Conservation (phyloP, 2,329 filamentous ascomycete species). For the Colletotrichum liaoningense region DNA sequence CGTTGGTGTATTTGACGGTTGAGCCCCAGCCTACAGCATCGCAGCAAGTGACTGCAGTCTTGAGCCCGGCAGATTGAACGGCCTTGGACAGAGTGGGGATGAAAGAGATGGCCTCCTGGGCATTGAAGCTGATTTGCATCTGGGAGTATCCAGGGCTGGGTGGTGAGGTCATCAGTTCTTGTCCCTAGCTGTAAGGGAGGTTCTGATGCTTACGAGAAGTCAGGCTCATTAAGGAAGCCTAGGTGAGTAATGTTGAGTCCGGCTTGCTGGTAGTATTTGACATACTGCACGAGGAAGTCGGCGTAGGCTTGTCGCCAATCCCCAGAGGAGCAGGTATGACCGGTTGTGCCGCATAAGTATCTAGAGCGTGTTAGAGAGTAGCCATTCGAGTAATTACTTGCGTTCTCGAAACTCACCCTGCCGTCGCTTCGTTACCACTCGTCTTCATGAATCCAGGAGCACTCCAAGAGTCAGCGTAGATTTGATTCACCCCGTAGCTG, state of each 20-base stretch:
- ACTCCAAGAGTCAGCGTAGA: slow-evolving; percentile 59
- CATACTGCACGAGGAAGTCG: slow-evolving; percentile 59
- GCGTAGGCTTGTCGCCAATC: slow-evolving; percentile 62
- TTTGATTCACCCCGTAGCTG: slow-evolving; percentile 48
- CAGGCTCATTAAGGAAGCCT: slow-evolving; percentile 37
- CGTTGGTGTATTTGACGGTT: slow-evolving; percentile 48
- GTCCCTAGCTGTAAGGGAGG: background rate
- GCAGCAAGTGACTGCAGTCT: slow-evolving; percentile 47
- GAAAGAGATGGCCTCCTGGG: slow-evolving; percentile 38
- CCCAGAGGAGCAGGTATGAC: slow-evolving; percentile 50
- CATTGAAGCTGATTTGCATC: slow-evolving; percentile 47
- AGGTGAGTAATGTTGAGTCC: slow-evolving; percentile 56
- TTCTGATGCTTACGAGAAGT: slow-evolving; percentile 13
- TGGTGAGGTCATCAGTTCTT: slow-evolving; percentile 6
- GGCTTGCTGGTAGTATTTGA: slow-evolving; percentile 56
- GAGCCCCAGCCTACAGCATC: slow-evolving; percentile 53
- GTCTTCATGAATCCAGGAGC: slow-evolving; percentile 62
- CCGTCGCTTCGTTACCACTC: slow-evolving; percentile 47
- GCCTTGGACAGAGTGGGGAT: slow-evolving; percentile 30
- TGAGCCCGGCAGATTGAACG: background rate
- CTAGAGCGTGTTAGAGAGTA: slow-evolving; percentile 1
- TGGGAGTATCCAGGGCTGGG: slow-evolving; percentile 48
- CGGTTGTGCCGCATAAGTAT: slow-evolving; percentile 52
- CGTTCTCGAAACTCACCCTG: slow-evolving; percentile 34
- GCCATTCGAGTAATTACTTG: background rate